These are phyloP conservation scores for Protomyces arabidopsidicola DNA, from an alignment of 1,139 yeast genomes.

Conservation along the genomic window DNA sequence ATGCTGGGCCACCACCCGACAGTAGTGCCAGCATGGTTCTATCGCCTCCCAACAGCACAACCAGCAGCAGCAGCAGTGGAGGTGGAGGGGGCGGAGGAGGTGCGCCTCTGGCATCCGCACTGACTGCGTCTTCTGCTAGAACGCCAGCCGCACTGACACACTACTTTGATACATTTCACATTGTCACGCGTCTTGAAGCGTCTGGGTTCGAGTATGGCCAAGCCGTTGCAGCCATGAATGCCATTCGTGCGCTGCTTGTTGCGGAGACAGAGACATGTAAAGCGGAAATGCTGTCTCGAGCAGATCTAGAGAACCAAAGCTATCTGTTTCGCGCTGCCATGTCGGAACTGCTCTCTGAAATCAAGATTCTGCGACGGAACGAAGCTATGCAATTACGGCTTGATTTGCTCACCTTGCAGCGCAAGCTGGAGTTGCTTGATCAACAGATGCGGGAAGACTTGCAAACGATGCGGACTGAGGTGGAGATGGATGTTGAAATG, in stretches of 20 bases:
- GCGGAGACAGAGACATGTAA: slow-evolving; percentile 43
- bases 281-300: slow-evolving; percentile 31
- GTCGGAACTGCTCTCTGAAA: slow-evolving; percentile 76
- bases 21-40: neutral
- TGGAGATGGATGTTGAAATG: slow-evolving; percentile 79
- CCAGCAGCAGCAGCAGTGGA: neutral
- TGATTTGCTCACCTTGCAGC: slow-evolving; percentile 62
- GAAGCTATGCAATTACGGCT: slow-evolving; percentile 67
- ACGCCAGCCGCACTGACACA: slow-evolving; percentile 32
- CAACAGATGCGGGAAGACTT: slow-evolving; percentile 74
- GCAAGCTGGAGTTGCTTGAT: slow-evolving; percentile 64
- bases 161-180: slow-evolving; percentile 44
- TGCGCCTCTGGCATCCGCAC: neutral
- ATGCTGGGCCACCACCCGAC: neutral
- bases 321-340: slow-evolving; percentile 91
- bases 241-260: slow-evolving; percentile 40
- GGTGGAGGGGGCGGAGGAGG: neutral
- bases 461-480: slow-evolving; percentile 63
- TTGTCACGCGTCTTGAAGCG: slow-evolving; percentile 40
- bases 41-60: neutral
- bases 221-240: slow-evolving; percentile 42
- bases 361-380: slow-evolving; percentile 65
- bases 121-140: neutral
- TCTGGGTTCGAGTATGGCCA: slow-evolving; percentile 44
- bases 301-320: slow-evolving; percentile 33